Evolutionary conservation across 1,284 basidiomycete species (phyloP).

Genomic region (Gymnopus androsaceus): DNA sequence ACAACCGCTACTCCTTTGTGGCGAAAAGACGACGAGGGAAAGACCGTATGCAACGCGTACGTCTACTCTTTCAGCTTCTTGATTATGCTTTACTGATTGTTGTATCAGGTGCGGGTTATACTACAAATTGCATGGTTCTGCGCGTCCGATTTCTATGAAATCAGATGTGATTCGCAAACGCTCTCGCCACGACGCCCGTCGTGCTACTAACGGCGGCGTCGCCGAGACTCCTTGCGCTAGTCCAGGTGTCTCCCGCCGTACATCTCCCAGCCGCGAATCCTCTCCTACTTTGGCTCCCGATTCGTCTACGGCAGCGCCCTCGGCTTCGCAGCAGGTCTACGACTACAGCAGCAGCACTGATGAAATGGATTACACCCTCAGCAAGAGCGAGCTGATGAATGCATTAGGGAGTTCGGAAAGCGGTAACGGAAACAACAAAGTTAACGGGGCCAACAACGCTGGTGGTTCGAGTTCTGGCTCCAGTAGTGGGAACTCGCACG

Average conservation of each 20-base stretch:
- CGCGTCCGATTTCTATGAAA: constrained; percentile 84
- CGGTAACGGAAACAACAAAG: neutral
- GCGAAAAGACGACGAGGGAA: constrained; percentile 89
- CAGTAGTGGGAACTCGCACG: too few relatives aligned
- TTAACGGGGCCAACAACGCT: neutral
- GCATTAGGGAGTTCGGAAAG: constrained; percentile 46
- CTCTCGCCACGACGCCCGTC: constrained; percentile 72
- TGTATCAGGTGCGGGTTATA: constrained; percentile 43
- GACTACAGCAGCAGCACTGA: constrained; percentile 36
- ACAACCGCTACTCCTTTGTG: constrained; percentile 89
- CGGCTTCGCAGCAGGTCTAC: too few relatives aligned
- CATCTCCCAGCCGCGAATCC: constrained; percentile 61
- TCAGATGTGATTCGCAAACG: constrained; percentile 83
- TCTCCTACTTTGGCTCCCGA: constrained; percentile 69
- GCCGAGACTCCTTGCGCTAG: constrained; percentile 70
- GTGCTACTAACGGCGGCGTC: constrained; percentile 35
- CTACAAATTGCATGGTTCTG: constrained; percentile 80
- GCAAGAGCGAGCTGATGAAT: constrained; percentile 60
- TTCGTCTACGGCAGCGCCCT: constrained; percentile 46
- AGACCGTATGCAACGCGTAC: constrained; percentile 89
- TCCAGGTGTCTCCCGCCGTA: constrained; percentile 70
- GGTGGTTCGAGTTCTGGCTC: too few relatives aligned
- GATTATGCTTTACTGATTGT: constrained; percentile 30
- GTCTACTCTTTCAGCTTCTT: constrained; percentile 31
- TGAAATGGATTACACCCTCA: constrained; percentile 42